These are phyloP conservation scores for Ophiocordyceps camponoti-saundersi DNA, from an alignment of 2,329 filamentous ascomycete species.

Conservation along the genomic window DNA sequence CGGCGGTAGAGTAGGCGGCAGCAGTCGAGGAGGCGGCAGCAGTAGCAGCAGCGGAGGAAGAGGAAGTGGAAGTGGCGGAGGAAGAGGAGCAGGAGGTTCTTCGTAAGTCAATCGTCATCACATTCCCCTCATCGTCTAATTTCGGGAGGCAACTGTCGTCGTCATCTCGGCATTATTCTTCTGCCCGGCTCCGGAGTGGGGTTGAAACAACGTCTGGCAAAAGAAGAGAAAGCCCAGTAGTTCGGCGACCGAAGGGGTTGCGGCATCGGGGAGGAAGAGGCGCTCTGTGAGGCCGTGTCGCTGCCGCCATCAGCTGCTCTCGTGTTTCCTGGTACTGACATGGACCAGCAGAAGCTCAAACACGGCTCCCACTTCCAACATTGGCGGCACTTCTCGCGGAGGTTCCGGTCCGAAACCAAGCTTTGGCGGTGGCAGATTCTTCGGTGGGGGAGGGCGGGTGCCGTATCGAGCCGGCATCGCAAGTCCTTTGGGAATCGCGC, in stretches of 20 bases:
- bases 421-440: conserved; percentile 48
- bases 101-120: not conserved
- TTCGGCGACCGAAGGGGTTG: too few species aligned
- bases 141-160: not conserved
- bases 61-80: not conserved
- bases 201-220: not conserved
- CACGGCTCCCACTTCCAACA: conserved; percentile 14
- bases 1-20: not conserved
- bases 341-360: conserved; percentile 2
- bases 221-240: not conserved
- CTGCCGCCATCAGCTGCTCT: not conserved
- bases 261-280: too few species aligned
- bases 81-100: not conserved
- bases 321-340: not conserved
- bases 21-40: not conserved
- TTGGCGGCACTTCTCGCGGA: conserved; percentile 33
- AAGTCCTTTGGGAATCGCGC: conserved; percentile 31
- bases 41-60: not conserved
- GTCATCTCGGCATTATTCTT: too few species aligned
- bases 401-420: conserved; percentile 39
- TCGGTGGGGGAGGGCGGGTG: conserved; percentile 43
- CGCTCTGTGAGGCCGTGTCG: too few species aligned
- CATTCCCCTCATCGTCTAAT: not conserved
- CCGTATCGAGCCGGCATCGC: conserved; percentile 45
- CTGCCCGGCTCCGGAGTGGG: too few species aligned